Evolutionary conservation across 2,329 filamentous ascomycete genomes (phyloP).

Genomic region (Chaetomium olivaceum): DNA sequence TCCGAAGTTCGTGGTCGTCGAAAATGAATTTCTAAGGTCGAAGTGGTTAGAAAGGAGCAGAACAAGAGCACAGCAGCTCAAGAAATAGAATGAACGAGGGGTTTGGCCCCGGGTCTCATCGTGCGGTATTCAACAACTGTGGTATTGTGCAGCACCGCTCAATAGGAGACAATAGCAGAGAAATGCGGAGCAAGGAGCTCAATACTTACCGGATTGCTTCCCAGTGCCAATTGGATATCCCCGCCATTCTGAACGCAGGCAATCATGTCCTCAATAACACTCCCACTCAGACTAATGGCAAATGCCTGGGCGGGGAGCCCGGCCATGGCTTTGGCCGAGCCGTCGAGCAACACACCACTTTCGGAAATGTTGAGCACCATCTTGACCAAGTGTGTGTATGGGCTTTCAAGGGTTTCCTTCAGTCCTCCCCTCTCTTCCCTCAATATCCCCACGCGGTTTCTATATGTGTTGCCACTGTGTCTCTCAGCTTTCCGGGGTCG

Average conservation of each 20-base stretch:
- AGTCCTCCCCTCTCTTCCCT: constrained; percentile 24
- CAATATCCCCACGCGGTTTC: background rate
- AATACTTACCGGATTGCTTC: constrained; percentile 56
- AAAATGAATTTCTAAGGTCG: constrained; percentile 53
- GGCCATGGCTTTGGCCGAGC: constrained; percentile 47
- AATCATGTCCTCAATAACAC: constrained; percentile 63
- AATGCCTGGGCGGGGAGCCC: constrained; percentile 57
- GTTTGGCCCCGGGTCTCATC: background rate
- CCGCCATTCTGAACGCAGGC: constrained; percentile 58
- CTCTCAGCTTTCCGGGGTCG: background rate
- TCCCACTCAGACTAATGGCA: constrained; percentile 58
- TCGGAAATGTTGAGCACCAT: constrained; percentile 57
- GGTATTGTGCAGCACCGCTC: constrained; percentile 23
- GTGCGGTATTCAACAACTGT: background rate
- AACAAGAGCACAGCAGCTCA: background rate
- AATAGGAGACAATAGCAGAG: constrained; percentile 20
- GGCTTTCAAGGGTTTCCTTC: constrained; percentile 10
- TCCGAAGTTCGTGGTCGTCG: constrained; percentile 42
- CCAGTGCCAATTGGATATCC: constrained; percentile 58
- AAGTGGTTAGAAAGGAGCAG: constrained; percentile 9
- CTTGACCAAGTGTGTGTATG: constrained; percentile 18
- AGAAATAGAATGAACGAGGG: background rate
- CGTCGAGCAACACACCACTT: constrained; percentile 58
- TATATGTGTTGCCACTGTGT: background rate
- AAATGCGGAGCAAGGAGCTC: constrained; percentile 10